These are phyloP conservation scores for Chlorella sp. DNA, from an alignment of 139 green algal species.

Conservation along the genomic window DNA sequence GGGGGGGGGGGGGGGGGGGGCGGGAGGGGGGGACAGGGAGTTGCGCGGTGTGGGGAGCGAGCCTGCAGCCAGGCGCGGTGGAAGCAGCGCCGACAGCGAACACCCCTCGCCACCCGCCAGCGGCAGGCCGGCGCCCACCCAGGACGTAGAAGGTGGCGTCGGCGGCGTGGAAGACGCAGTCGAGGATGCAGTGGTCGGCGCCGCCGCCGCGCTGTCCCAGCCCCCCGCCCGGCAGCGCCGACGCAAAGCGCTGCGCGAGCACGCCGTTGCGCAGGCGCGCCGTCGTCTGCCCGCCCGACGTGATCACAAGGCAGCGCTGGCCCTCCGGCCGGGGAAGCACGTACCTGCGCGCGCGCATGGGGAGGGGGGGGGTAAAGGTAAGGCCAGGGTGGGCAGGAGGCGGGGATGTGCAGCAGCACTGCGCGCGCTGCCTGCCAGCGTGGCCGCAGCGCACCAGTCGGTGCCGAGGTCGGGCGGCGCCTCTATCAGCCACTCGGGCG, in stretches of 20 bases:
- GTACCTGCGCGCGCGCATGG: slow-evolving; percentile 53
- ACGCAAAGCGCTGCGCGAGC: slow-evolving; percentile 64
- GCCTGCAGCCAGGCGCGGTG: too few species aligned
- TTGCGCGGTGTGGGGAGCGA: too few species aligned
- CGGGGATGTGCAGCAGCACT: background rate
- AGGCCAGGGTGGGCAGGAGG: background rate
- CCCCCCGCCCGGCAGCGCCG: slow-evolving; percentile 56
- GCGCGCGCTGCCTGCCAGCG: too few species aligned
- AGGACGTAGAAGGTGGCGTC: slow-evolving; percentile 48
- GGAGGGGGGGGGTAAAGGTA: background rate
- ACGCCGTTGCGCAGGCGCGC: slow-evolving; percentile 52
- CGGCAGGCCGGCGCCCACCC: background rate
- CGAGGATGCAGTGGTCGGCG: slow-evolving; percentile 73
- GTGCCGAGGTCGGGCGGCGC: slow-evolving; percentile 69
- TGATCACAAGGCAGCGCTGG: slow-evolving; percentile 78
- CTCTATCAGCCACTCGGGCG: slow-evolving; percentile 90
- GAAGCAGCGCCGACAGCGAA: background rate
- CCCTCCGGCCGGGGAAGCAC: slow-evolving; percentile 86
- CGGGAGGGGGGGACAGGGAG: too few species aligned
- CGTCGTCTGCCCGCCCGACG: slow-evolving; percentile 49
- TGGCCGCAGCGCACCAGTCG: slow-evolving; percentile 64
- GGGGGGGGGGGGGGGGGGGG: too few species aligned
- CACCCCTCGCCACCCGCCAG: background rate
- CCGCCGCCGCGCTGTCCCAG: background rate
- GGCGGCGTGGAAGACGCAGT: slow-evolving; percentile 80